Conservation (phyloP, 305 asterid genomes). For the Salvia sclarea region DNA sequence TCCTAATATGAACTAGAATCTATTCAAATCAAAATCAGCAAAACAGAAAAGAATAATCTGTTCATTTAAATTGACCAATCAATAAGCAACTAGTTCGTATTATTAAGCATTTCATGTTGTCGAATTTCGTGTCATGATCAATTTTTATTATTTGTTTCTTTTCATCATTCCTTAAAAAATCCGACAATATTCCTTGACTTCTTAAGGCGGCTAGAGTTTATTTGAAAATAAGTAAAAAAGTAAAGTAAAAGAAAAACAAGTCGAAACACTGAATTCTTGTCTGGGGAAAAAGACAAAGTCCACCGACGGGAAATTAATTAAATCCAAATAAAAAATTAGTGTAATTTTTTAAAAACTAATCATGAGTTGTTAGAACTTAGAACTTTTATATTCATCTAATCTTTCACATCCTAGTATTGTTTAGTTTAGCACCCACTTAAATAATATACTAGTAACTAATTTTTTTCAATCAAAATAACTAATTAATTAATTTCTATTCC, state of each 20-base stretch:
- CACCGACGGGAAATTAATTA: background rate
- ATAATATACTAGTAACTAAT: no score
- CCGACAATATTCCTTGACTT: conserved; percentile 17
- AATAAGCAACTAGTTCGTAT: background rate
- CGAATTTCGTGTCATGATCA: background rate
- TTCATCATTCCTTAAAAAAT: background rate
- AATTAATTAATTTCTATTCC: background rate
- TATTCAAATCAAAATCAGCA: no score
- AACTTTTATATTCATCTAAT: background rate
- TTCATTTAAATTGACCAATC: conserved; percentile 23
- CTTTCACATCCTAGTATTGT: background rate
- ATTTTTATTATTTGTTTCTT: background rate
- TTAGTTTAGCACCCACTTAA: no score
- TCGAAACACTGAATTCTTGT: background rate
- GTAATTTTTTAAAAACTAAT: no score
- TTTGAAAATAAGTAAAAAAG: background rate
- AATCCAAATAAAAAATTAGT: background rate
- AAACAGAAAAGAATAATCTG: no score
- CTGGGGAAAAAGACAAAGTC: conserved; percentile 10
- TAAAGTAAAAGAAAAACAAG: background rate
- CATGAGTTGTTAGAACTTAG: background rate
- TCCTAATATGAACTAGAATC: background rate
- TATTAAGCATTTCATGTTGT: conserved; percentile 8
- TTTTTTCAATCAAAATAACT: no score
- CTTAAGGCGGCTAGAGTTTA: background rate